phyloP scores from a whole-genome alignment of 805 yeast species.

The Saturnispora dispora region DNA sequence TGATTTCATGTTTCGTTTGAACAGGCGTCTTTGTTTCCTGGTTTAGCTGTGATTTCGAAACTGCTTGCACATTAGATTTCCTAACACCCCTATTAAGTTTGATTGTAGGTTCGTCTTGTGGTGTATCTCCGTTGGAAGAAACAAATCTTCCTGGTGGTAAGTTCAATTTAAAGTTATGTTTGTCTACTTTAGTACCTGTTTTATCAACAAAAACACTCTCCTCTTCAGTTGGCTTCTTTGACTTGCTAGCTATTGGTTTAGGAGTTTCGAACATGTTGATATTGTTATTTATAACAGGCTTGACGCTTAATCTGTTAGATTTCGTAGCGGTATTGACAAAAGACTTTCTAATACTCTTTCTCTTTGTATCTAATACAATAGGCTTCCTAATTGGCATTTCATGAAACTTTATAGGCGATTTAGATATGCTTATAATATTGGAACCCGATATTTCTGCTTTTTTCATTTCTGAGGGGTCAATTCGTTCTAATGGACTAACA shows the following conservation, averaged over 20 bases:
- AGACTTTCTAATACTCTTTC: slow-evolving; percentile 21
- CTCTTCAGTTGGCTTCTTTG: slow-evolving; percentile 1
- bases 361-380: slow-evolving; percentile 21
- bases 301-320: neutral
- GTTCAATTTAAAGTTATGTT: slow-evolving; percentile 9
- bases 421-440: slow-evolving; percentile 15
- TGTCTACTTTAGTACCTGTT: neutral
- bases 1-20: neutral
- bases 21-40: neutral
- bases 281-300: neutral
- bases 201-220: slow-evolving; percentile 19
- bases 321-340: neutral
- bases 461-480: slow-evolving; percentile 22
- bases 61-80: neutral
- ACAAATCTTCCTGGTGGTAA: slow-evolving; percentile 17
- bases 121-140: neutral
- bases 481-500: slow-evolving; percentile 23
- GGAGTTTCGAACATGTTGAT: slow-evolving; percentile 6
- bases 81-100: slow-evolving; percentile 16
- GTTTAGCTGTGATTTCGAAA: neutral
- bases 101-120: slow-evolving; percentile 24
- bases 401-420: slow-evolving; percentile 27
- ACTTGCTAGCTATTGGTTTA: neutral
- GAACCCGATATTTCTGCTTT: neutral
- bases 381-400: slow-evolving; percentile 28